phyloP scores from a whole-genome alignment of 1,284 basidiomycete species.

The Pseudozyma hubeiensis region DNA sequence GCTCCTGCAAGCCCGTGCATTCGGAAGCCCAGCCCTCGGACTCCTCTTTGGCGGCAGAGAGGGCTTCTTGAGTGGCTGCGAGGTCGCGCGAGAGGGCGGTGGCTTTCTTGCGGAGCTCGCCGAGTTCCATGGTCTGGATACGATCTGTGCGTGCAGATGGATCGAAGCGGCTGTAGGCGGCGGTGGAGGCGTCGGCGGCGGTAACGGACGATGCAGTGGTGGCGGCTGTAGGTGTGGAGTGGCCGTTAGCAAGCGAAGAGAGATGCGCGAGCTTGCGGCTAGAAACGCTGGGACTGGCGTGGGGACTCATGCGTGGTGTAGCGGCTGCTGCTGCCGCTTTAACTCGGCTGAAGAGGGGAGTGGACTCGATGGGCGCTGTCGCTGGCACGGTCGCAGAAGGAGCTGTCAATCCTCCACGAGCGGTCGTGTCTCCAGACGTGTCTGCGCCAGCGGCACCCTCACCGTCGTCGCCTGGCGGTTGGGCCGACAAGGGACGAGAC shows the following conservation, averaged over 20 bases:
- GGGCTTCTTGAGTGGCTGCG: constrained; percentile 21
- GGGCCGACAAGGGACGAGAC: constrained; percentile 40
- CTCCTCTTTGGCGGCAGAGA: constrained; percentile 41
- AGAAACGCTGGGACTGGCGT: constrained; percentile 40
- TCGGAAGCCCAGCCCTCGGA: constrained; percentile 51
- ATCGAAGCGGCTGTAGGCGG: constrained; percentile 31
- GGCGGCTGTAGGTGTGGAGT: constrained; percentile 3
- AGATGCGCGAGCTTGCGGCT: constrained; percentile 47
- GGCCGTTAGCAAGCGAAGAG: constrained; percentile 31
- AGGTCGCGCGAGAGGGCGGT: constrained; percentile 23
- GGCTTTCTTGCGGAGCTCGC: constrained; percentile 43
- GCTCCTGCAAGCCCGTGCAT: constrained; percentile 42
- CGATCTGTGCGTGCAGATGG: constrained; percentile 40
- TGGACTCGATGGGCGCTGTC: constrained; percentile 30
- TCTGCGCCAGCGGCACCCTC: constrained; percentile 19
- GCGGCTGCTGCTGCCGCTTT: constrained; percentile 20
- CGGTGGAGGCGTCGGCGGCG: constrained; percentile 16
- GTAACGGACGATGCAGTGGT: constrained; percentile 2
- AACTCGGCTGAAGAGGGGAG: constrained; percentile 32
- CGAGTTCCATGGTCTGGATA: constrained; percentile 37
- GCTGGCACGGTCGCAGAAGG: constrained; percentile 2
- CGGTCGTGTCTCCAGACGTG: constrained; percentile 35
- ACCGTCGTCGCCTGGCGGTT: constrained; percentile 8
- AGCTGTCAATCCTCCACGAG: constrained; percentile 18
- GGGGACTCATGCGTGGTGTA: constrained; percentile 40